These are phyloP conservation scores for Bruguiera gymnorhiza DNA, from an alignment of 345 rosid genomes.

Conservation along the genomic window DNA sequence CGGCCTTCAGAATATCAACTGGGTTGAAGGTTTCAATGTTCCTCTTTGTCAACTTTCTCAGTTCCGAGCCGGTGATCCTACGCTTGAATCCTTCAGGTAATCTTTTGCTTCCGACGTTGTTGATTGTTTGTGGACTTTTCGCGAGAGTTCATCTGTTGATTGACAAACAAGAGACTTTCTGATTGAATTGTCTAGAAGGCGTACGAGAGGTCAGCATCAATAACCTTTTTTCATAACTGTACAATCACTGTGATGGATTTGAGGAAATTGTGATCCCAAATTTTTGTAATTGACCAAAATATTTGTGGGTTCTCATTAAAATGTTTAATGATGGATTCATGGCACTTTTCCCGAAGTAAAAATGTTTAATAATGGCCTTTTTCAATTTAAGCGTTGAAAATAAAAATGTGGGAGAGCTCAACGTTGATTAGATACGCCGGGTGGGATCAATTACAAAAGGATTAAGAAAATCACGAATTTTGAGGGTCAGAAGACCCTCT, in stretches of 20 bases:
- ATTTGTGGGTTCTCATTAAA: too few relatives aligned
- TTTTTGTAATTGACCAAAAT: too few relatives aligned
- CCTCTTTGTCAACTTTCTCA: conserved; percentile 47
- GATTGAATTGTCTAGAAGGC: conserved; percentile 14
- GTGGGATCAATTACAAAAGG: too few relatives aligned
- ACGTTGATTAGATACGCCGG: too few relatives aligned
- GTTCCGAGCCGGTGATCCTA: conserved; percentile 23
- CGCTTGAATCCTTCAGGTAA: conserved; percentile 62
- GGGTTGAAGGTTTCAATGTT: conserved; percentile 71
- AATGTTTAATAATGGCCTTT: too few relatives aligned
- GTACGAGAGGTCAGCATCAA: conserved; percentile 7
- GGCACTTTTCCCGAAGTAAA: too few relatives aligned
- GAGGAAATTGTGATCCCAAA: too few relatives aligned
- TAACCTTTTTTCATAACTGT: conserved; percentile 4
- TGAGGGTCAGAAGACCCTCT: too few relatives aligned
- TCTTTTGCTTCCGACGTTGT: background rate
- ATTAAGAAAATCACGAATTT: too few relatives aligned
- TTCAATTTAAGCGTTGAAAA: too few relatives aligned
- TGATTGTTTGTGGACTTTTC: background rate
- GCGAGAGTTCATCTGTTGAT: background rate
- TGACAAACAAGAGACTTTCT: background rate
- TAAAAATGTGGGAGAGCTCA: too few relatives aligned
- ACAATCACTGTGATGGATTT: background rate
- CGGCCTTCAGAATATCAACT: conserved; percentile 30
- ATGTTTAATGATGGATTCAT: too few relatives aligned